These are phyloP conservation scores for Scleromitrula shiraiana DNA, from an alignment of 2,329 filamentous ascomycete species.

Conservation along the genomic window DNA sequence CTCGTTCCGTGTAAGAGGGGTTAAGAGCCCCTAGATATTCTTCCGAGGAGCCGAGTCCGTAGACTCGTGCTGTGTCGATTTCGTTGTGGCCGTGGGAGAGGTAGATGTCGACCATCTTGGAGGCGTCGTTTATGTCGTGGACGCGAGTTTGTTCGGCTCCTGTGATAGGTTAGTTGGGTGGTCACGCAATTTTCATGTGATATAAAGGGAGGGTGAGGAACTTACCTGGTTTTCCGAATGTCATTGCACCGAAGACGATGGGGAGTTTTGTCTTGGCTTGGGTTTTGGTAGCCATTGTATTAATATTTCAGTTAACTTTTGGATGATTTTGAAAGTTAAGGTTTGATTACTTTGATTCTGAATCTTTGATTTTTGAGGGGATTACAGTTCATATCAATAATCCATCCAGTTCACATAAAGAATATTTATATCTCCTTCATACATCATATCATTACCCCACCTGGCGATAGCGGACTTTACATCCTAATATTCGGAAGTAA, in stretches of 20 bases:
- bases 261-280: slow-evolving; percentile 1
- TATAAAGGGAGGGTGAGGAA: not conserved
- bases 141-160: slow-evolving; percentile 26
- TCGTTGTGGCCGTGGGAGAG: slow-evolving; percentile 60
- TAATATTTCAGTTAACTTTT: too few relatives aligned
- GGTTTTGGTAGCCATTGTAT: not conserved
- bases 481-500: too few relatives aligned
- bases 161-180: not conserved
- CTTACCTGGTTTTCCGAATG: slow-evolving; percentile 14
- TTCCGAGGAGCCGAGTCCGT: slow-evolving; percentile 58
- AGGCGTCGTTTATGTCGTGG: slow-evolving; percentile 40
- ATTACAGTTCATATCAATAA: too few relatives aligned
- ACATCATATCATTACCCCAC: too few relatives aligned
- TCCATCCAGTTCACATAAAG: too few relatives aligned
- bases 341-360: too few relatives aligned
- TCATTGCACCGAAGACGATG: slow-evolving; percentile 23
- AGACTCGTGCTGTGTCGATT: slow-evolving; percentile 60
- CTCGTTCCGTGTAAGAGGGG: slow-evolving; percentile 49
- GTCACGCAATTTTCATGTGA: not conserved
- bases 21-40: slow-evolving; percentile 48
- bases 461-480: too few relatives aligned
- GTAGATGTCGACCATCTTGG: slow-evolving; percentile 54
- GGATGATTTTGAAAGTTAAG: too few relatives aligned
- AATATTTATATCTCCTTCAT: too few relatives aligned
- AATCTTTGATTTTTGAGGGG: too few relatives aligned